Evolutionary conservation across 2,329 filamentous ascomycete species (phyloP).

Genomic region (Magnaporthiopsis incrustans): DNA sequence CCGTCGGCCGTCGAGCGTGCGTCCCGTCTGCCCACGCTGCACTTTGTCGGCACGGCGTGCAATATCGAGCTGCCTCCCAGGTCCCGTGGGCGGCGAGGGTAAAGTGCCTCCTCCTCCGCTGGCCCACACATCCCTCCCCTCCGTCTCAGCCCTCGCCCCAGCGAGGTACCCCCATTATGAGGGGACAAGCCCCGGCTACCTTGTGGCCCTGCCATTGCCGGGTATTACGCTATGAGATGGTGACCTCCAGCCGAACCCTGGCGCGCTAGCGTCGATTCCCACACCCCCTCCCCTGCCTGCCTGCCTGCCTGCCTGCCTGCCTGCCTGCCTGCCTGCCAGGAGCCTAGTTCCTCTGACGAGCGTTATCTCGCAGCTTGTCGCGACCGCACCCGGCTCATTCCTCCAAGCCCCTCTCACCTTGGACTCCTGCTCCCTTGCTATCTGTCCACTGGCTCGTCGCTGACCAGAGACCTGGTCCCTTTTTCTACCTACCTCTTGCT

Average conservation of each 20-base stretch:
- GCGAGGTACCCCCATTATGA: constrained; percentile 3
- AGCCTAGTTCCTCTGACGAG: constrained; percentile 1
- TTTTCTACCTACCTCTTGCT: background rate
- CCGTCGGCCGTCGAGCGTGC: background rate
- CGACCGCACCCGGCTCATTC: background rate
- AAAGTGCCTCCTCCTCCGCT: background rate
- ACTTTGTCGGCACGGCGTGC: background rate
- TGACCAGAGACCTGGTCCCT: background rate
- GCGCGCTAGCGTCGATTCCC: background rate
- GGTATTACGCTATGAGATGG: constrained; percentile 6
- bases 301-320: too few relatives aligned
- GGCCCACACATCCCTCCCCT: background rate
- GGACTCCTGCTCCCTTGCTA: background rate
- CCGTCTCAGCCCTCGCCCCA: background rate
- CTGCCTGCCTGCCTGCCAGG: background rate
- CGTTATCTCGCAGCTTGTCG: constrained; percentile 2
- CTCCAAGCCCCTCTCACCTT: background rate
- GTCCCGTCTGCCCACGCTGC: background rate
- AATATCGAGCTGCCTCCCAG: background rate
- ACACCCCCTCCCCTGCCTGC: constrained; percentile 1
- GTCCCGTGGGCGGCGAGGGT: background rate
- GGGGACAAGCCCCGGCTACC: constrained; percentile 4
- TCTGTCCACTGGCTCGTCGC: background rate
- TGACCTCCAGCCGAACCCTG: background rate
- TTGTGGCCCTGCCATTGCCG: background rate